phyloP scores from a whole-genome alignment of 345 rosid species.

The Salix suchowensis region DNA sequence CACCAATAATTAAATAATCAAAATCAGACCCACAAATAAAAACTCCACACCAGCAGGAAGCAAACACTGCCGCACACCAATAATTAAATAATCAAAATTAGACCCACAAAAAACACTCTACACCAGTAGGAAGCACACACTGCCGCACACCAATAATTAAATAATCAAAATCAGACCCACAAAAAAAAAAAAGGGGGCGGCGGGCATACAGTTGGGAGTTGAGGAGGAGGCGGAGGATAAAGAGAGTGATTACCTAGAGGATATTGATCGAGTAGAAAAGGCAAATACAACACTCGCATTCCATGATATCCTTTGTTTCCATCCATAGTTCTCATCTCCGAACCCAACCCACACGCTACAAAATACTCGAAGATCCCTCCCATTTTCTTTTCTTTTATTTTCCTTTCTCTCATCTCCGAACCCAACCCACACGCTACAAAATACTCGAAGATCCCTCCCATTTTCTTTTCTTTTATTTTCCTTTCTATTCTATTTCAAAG shows the following conservation, averaged over 20 bases:
- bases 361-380: conserved; percentile 84
- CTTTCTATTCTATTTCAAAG: no score
- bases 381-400: conserved; percentile 24
- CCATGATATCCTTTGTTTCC: conserved; percentile 87
- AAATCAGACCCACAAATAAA: background rate
- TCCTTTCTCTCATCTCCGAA: conserved; percentile 19
- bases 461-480: conserved; percentile 4
- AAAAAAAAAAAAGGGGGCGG: background rate
- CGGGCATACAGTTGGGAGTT: conserved; percentile 71
- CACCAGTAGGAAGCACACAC: conserved; percentile 97
- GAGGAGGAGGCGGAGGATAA: conserved; percentile 85
- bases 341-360: conserved; percentile 88
- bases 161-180: background rate
- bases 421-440: conserved; percentile 93
- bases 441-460: conserved; percentile 82
- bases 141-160: conserved; percentile 17
- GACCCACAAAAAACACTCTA: conserved; percentile 32
- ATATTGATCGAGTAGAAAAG: conserved; percentile 77
- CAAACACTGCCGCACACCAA: conserved; percentile 52
- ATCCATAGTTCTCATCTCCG: conserved; percentile 85
- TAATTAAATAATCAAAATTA: background rate
- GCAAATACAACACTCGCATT: conserved; percentile 45
- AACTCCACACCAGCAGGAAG: conserved; percentile 88
- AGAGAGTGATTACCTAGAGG: conserved; percentile 69
- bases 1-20: background rate